Evolutionary conservation across 177 flowering plant species (phyloP).

Genomic region (Tripterygium wilfordii): DNA sequence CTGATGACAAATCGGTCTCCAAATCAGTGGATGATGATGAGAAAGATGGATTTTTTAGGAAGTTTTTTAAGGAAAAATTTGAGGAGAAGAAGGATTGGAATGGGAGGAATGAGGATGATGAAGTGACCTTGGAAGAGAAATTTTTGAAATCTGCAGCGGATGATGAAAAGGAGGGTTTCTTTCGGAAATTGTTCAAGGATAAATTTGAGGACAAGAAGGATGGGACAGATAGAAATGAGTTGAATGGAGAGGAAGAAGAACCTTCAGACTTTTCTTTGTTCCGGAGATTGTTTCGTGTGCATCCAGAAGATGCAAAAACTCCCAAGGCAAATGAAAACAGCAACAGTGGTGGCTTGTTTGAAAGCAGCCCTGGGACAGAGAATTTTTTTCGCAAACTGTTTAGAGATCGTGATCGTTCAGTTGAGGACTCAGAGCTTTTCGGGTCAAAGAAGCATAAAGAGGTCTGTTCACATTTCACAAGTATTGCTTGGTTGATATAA

Average conservation of each 20-base stretch:
- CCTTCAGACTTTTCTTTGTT: conserved; percentile 79
- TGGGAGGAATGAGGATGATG: conserved; percentile 25
- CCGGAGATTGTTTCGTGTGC: conserved; percentile 79
- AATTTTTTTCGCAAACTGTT: conserved; percentile 89
- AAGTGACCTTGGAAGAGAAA: conserved; percentile 21
- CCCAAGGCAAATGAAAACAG: conserved; percentile 39
- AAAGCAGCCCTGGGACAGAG: conserved; percentile 95
- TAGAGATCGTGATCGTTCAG: conserved; percentile 89
- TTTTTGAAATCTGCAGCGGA: conserved; percentile 43
- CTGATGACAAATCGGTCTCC: conserved; percentile 43
- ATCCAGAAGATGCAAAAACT: conserved; percentile 73
- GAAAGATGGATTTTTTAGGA: conserved; percentile 58
- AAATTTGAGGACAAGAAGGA: conserved; percentile 82
- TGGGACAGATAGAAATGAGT: conserved; percentile 37
- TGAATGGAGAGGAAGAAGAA: conserved; percentile 74
- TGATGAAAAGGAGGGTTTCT: conserved; percentile 89
- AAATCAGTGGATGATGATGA: conserved; percentile 45
- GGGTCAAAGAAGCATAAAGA: conserved; percentile 73
- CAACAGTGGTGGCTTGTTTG: conserved; percentile 37
- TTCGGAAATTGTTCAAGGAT: conserved; percentile 75
- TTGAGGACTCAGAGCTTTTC: conserved; percentile 91
- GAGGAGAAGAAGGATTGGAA: conserved; percentile 51
- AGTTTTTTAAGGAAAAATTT: conserved; percentile 55
- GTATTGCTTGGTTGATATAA: too few relatives aligned
- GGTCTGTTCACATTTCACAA: too few relatives aligned